These are phyloP conservation scores for Galerina sulciceps DNA, from an alignment of 768 basidiomycete species.

Conservation along the genomic window DNA sequence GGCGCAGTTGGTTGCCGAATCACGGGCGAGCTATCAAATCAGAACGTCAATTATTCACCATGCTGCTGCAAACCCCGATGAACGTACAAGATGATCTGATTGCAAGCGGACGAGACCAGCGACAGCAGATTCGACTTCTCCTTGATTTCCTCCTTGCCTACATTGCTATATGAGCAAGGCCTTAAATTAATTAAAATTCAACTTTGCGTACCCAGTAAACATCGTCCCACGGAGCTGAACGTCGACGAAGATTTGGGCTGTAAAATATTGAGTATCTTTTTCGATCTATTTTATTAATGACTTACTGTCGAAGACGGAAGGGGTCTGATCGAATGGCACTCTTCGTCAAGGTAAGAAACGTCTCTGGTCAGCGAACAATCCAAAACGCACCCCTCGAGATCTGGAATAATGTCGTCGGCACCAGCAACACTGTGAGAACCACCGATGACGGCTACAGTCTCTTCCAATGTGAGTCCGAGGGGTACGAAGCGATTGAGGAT, in stretches of 20 bases:
- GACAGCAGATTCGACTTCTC: conserved; percentile 43
- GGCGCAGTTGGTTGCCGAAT: conserved; percentile 47
- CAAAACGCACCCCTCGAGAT: conserved; percentile 10
- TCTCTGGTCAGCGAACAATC: not conserved
- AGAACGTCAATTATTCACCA: not conserved
- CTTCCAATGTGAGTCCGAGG: conserved; percentile 37
- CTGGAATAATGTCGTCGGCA: conserved; percentile 16
- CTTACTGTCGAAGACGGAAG: conserved; percentile 41
- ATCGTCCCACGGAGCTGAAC: conserved; percentile 46
- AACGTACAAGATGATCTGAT: conserved; percentile 40
- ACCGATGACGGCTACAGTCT: conserved; percentile 40
- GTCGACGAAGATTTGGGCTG: conserved; percentile 48
- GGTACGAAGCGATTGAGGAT: conserved; percentile 39
- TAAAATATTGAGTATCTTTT: not conserved
- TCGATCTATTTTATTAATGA: not conserved
- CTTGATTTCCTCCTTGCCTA: conserved; percentile 39
- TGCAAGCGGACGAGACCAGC: conserved; percentile 47
- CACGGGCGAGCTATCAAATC: conserved; percentile 31
- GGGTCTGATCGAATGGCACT: conserved; percentile 51
- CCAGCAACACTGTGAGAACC: conserved; percentile 22
- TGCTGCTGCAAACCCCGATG: not conserved
- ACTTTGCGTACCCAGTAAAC: conserved; percentile 39
- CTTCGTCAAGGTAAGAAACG: not conserved
- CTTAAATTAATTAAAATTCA: too few relatives aligned
- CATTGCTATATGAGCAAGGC: too few relatives aligned